Percentiles rank a stretch among this genome's conserved stretches.
phyloP scores from a whole-genome alignment of 225 moss, liverwort and hornwort species.

The Rhytidiadelphus loreus region DNA sequence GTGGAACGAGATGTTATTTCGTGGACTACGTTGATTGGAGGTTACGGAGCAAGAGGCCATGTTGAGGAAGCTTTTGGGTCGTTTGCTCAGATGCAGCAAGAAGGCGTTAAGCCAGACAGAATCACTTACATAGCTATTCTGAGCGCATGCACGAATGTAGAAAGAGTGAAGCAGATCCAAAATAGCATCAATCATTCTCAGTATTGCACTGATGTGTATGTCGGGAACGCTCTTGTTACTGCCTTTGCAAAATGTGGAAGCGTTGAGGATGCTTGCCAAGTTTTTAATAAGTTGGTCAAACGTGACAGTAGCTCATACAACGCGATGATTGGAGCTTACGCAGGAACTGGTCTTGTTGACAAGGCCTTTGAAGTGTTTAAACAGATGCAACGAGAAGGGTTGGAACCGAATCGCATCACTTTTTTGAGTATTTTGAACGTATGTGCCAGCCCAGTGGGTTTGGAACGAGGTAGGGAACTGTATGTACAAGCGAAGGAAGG shows the following conservation, averaged over 20 bases:
- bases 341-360: background rate
- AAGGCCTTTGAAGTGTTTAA: constrained; percentile 13
- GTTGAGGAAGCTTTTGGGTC: background rate
- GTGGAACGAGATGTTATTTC: constrained; percentile 12
- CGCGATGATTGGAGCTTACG: constrained; percentile 21
- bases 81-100: background rate
- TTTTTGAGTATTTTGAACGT: constrained; percentile 16
- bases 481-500: background rate
- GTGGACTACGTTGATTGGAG: constrained; percentile 27
- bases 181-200: background rate
- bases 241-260: constrained; percentile 14
- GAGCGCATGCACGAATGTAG: background rate
- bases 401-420: constrained; percentile 14
- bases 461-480: background rate
- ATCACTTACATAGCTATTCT: constrained; percentile 11
- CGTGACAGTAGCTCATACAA: constrained; percentile 5
- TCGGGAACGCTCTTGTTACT: constrained; percentile 15
- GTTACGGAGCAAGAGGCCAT: background rate
- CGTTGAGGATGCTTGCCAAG: background rate
- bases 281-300: background rate
- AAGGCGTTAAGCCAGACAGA: constrained; percentile 6
- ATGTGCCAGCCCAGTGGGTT: background rate
- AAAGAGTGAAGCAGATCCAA: constrained; percentile 7
- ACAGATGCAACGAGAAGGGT: constrained; percentile 8
- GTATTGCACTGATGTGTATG: constrained; percentile 3